Evolutionary conservation across 306 rosid species (phyloP), one percentile per base, ranked within the genome.

Genomic region (Biancaea sappan): DNA sequence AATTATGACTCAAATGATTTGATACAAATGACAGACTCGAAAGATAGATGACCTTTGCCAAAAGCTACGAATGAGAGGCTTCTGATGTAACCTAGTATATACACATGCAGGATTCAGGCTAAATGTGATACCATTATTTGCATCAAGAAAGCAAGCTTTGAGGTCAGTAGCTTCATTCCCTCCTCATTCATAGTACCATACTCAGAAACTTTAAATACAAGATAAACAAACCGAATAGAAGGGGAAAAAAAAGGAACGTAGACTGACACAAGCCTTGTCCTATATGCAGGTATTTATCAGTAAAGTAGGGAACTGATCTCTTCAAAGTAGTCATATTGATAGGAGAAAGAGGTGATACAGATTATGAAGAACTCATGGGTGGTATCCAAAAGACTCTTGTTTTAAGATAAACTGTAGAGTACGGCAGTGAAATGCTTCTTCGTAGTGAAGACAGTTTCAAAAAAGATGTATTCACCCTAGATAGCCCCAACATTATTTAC

Each of bases 261-360:
- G n/a, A n/a, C n/a, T 71, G 61, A 44, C 54, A 81, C 19, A 10
- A 47, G 75, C 66, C 19, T 57, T 78, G 18, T 35, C 25, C 52
- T 61, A 47, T 38, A 53, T 38, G 71, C 56, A 92, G 97, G 92
- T 89, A 92, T 69, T 88, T 92, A 64, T 89, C 92, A 14, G 82
- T 92, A 21, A 84, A 83, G 78, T 89, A 96, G 96, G 97, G 89
- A 67, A 89, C 86, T 76, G 97, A 89, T 63, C 84, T 92, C 7
- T 86, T 90, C 62, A 89, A 89, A 71, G 81, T 84, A 77, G 85
- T 77, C 13, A 80, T 84, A 48, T 73, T 92, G 69, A 83, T 80
- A 7, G 97, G 97, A 61, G 93, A 89, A 79, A 86, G 72, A 67
- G 97, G 95, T 8, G 96, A 92, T 68, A 89, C 97, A 29, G 96